These are phyloP conservation scores for Basidiobolus meristosporus DNA, from an alignment of 371 early-diverging fungal species.

Conservation along the genomic window DNA sequence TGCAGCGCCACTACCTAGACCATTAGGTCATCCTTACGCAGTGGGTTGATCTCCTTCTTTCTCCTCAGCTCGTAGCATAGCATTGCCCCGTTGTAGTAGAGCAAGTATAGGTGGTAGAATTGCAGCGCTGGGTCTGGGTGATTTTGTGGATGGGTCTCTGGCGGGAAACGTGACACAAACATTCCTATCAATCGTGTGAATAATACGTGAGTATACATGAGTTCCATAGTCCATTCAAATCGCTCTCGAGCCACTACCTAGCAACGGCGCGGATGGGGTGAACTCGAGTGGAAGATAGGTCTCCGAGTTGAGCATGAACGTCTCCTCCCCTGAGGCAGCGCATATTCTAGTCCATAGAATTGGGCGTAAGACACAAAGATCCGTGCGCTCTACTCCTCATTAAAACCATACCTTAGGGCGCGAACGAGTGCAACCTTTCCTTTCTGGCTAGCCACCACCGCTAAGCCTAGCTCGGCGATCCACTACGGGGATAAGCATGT, in stretches of 20 bases:
- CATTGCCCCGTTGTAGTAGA: constrained; percentile 3
- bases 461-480: constrained; percentile 3
- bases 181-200: background rate
- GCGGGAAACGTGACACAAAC: background rate
- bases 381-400: too few species aligned
- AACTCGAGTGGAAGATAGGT: too few species aligned
- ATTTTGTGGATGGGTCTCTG: background rate
- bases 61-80: background rate
- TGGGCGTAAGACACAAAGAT: too few species aligned
- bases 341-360: too few species aligned
- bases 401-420: constrained; percentile 1
- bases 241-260: too few species aligned
- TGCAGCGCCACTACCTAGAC: too few species aligned
- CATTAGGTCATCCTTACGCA: too few species aligned
- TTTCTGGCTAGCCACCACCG: constrained; percentile 5
- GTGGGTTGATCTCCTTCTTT: too few species aligned
- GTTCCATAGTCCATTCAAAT: background rate
- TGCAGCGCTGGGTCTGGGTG: background rate
- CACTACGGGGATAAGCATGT: background rate
- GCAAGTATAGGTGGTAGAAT: constrained; percentile 1
- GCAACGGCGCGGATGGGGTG: constrained; percentile 1
- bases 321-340: too few species aligned
- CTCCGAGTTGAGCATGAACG: too few species aligned
- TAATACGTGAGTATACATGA: background rate
- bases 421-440: constrained; percentile 4